Percentiles rank a stretch among this genome's conserved stretches.
These are phyloP conservation scores for Penicillium chermesinum DNA, from an alignment of 495 filamentous ascomycete genomes.

Conservation along the genomic window DNA sequence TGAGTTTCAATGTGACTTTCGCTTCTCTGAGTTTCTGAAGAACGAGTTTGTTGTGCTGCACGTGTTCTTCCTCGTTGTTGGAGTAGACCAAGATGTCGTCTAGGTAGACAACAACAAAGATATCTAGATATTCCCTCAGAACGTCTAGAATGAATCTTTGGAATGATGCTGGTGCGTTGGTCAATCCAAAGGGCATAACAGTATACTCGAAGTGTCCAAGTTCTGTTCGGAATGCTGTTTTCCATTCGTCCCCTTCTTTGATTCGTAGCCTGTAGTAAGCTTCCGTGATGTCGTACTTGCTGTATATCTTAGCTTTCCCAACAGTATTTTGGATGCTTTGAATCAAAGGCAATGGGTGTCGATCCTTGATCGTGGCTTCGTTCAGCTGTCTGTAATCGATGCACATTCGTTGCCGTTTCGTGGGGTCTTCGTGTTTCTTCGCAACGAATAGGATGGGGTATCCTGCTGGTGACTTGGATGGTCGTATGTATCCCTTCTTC, in stretches of 20 bases:
- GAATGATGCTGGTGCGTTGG: conserved; percentile 10
- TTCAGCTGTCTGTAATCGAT: conserved; percentile 26
- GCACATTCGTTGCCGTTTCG: conserved; percentile 5
- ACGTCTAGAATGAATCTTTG: conserved; percentile 5
- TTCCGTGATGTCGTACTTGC: conserved; percentile 21
- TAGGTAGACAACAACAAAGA: conserved; percentile 5
- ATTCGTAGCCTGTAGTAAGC: conserved; percentile 12
- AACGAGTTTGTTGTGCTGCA: not conserved
- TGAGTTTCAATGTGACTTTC: not conserved
- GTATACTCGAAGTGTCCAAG: conserved; percentile 13
- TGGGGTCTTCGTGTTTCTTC: conserved; percentile 20
- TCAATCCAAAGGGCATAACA: conserved; percentile 16
- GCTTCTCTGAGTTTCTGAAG: not conserved
- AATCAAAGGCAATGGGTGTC: conserved; percentile 18
- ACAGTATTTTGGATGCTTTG: conserved; percentile 16
- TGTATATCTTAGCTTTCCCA: conserved; percentile 17
- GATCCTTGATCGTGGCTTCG: conserved; percentile 22
- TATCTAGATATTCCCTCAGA: conserved; percentile 8
- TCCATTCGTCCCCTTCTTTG: conserved; percentile 11
- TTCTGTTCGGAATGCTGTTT: conserved; percentile 16
- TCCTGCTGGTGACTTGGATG: conserved; percentile 8
- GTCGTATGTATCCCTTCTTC: conserved; percentile 11
- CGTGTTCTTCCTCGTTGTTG: not conserved
- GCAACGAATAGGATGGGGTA: conserved; percentile 18
- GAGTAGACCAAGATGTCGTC: conserved; percentile 13